A percentile compares a stretch with the other conserved stretches of the same genome.
These are phyloP conservation scores for Chrysoporthe austroafricana DNA, from an alignment of 2,329 filamentous ascomycete genomes.

Conservation along the genomic window DNA sequence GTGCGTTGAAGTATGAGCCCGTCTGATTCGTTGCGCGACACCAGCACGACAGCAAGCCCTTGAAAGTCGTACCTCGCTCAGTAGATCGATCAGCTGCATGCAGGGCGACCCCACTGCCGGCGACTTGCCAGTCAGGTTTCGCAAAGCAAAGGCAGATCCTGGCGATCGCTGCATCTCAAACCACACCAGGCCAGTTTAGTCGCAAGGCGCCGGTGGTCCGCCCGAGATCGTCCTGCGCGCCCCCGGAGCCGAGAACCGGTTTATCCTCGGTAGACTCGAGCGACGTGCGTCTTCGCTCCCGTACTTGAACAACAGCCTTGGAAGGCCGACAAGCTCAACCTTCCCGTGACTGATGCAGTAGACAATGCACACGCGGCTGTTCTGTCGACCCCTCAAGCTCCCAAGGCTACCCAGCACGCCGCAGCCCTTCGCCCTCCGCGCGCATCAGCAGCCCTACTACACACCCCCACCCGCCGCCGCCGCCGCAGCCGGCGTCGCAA, in stretches of 20 bases:
- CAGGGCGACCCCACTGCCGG: background rate
- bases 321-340: background rate
- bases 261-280: constrained; percentile 5
- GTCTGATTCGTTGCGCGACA: too few relatives aligned
- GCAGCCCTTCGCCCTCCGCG: background rate
- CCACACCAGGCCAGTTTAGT: background rate
- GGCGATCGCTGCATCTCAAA: background rate
- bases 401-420: too few relatives aligned
- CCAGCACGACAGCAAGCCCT: too few relatives aligned
- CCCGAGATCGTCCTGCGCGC: background rate
- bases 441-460: too few relatives aligned
- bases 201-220: background rate
- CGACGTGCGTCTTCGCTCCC: background rate
- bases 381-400: background rate
- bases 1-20: too few relatives aligned
- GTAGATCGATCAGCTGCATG: too few relatives aligned
- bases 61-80: too few relatives aligned
- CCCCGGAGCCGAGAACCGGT: background rate
- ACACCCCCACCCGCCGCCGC: too few relatives aligned
- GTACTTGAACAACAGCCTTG: background rate
- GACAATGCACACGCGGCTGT: background rate
- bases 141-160: background rate
- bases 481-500: background rate
- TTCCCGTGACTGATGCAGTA: background rate
- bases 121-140: background rate